Conservation (phyloP, 2,329 filamentous ascomycete genomes). For the Ceratocystis papillata region DNA sequence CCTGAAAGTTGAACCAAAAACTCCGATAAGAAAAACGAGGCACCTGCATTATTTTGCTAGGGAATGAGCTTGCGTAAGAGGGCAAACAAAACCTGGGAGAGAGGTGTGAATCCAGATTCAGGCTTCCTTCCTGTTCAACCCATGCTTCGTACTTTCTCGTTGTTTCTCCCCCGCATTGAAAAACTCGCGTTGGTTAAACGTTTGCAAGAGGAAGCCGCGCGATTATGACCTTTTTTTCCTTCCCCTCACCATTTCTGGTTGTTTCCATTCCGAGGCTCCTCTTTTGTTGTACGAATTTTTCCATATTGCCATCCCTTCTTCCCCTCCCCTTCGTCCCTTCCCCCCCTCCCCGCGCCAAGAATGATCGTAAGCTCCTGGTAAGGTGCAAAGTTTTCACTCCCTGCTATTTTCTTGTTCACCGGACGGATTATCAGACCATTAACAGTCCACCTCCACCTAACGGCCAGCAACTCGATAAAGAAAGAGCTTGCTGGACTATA, state of each 20-base stretch:
- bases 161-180: background rate
- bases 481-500: too few relatives aligned
- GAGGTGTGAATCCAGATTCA: background rate
- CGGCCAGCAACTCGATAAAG: background rate
- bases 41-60: background rate
- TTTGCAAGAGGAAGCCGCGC: background rate
- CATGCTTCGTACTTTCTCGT: background rate
- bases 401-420: background rate
- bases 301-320: background rate
- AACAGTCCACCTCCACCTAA: background rate
- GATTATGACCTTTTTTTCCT: background rate
- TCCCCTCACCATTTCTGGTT: background rate
- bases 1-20: background rate
- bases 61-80: background rate
- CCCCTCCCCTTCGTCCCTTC: too few relatives aligned
- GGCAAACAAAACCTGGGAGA: background rate
- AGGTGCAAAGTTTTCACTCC: constrained; percentile 3
- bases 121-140: background rate
- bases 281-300: background rate
- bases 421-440: background rate
- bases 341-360: background rate
- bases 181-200: background rate
- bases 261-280: background rate
- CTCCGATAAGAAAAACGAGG: background rate
- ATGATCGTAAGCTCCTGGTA: background rate